These are phyloP conservation scores for Rostrohypoxylon terebratum DNA, from an alignment of 495 filamentous ascomycete genomes.

Conservation along the genomic window DNA sequence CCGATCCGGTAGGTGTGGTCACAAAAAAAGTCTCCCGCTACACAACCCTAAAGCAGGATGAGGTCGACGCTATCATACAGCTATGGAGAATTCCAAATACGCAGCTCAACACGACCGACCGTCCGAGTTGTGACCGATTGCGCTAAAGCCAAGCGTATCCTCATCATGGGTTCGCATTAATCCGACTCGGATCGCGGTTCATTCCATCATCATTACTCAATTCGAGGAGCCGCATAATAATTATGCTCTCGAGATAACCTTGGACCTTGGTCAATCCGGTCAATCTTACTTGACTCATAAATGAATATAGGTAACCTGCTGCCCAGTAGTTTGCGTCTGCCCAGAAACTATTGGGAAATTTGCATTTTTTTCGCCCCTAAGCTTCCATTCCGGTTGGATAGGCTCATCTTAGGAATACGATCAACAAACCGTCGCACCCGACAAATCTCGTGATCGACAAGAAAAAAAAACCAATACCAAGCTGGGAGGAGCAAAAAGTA, in stretches of 20 bases:
- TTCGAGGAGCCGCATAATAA: not conserved
- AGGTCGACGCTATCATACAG: not conserved
- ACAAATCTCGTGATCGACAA: not conserved
- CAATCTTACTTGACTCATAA: not conserved
- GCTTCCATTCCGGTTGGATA: not conserved
- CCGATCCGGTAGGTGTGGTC: not conserved
- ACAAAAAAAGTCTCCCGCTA: not conserved
- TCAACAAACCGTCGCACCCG: not conserved
- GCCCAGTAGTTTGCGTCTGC: not conserved
- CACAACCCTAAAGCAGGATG: not conserved
- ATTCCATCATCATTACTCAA: conserved; percentile 10
- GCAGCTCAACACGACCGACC: not conserved
- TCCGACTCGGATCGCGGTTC: not conserved
- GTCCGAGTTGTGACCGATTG: not conserved
- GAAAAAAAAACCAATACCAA: not conserved
- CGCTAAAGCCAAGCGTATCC: not conserved
- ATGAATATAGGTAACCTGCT: not conserved
- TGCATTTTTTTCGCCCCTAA: not conserved
- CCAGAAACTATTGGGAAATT: not conserved
- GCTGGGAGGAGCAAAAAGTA: not conserved
- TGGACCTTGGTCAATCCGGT: no score
- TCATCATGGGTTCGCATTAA: not conserved
- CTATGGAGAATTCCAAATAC: conserved; percentile 2
- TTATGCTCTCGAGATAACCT: not conserved
- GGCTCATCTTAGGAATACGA: not conserved